Evolutionary conservation across 495 filamentous ascomycete genomes (phyloP), one percentile per base, ranked within the genome.

Genomic region (Pseudotulostoma volvatum): DNA sequence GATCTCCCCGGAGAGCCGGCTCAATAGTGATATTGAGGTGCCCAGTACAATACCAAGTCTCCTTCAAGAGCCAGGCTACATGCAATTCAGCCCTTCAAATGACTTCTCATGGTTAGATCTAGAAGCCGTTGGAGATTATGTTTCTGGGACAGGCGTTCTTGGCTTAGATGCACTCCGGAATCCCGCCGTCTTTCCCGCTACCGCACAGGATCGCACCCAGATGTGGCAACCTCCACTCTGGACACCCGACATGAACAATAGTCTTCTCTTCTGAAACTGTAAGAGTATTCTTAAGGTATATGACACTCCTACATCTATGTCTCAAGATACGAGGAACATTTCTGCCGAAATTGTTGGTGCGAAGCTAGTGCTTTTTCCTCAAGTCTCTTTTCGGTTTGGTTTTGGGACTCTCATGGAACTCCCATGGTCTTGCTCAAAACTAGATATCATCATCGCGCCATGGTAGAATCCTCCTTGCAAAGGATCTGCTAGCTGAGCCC

Each of bases 31-130:
- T 28, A 42, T 31, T 7, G 40, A 42, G 14, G 11, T 42, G 3
- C 32, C 40, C 34, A 33, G 25, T 1, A 38, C 21, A n/a, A 40
- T 39, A 25, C 19, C 37, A 14, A 17, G 23, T 5, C 23, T 2
- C 9, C 13, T 18, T 14, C 23, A 8, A 30, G 37, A 31, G 2
- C 5, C 17, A 7, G 11, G 44, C 9, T 67, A 67, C 20, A 58
- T 65, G 39, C 54, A 67, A 35, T 64, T 61, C 40, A 66, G 66
- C 28, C 65, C 61, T 5, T 63, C 63, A 1, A 66, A 71, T 30
- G 70, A 74, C 35, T 74, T 74, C 49, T 70, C 67, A 1, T 74
- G 70, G 70, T 57, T 71, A 3, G 67, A 74, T 51, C 51, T 74
- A 18, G 61, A 67, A 44, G 70, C 68, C 11, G 69, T 74, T 13